These are phyloP conservation scores for Paraglomus brasilianum DNA, from an alignment of 192 early-diverging fungal genomes.

Conservation along the genomic window DNA sequence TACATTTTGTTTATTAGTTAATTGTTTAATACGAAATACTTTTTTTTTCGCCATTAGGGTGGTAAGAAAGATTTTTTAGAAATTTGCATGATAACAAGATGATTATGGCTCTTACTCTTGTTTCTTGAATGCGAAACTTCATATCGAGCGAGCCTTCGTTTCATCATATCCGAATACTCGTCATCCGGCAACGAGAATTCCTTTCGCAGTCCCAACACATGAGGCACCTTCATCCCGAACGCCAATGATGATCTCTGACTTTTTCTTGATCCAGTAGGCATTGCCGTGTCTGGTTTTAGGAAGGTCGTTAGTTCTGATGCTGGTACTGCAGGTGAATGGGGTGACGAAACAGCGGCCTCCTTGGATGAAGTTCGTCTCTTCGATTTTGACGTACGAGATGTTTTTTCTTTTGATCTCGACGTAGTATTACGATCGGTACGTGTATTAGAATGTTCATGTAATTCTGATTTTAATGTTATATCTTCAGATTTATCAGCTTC, in stretches of 20 bases:
- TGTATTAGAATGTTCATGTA: too few species aligned
- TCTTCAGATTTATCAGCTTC: neutral
- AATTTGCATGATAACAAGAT: too few species aligned
- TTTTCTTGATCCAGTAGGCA: conserved; percentile 41
- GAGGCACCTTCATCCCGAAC: conserved; percentile 46
- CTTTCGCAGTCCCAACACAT: conserved; percentile 3
- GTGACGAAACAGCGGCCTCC: neutral
- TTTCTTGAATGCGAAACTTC: too few species aligned
- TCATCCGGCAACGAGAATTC: conserved; percentile 43
- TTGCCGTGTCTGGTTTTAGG: conserved; percentile 34
- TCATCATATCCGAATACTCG: conserved; percentile 39
- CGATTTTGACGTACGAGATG: neutral
- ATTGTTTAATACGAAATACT: too few species aligned
- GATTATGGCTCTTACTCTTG: too few species aligned
- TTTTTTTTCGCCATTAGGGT: too few species aligned
- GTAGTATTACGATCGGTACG: too few species aligned
- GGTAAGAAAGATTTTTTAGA: too few species aligned
- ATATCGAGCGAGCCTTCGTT: too few species aligned
- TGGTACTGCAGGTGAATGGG: conserved; percentile 30
- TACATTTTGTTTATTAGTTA: too few species aligned
- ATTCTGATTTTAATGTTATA: neutral
- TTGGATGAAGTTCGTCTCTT: neutral
- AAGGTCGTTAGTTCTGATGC: conserved; percentile 46
- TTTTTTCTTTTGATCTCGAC: neutral
- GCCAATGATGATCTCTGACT: conserved; percentile 42